phyloP scores from a whole-genome alignment of 2,329 filamentous ascomycete species.

The Davidsoniella virescens region DNA sequence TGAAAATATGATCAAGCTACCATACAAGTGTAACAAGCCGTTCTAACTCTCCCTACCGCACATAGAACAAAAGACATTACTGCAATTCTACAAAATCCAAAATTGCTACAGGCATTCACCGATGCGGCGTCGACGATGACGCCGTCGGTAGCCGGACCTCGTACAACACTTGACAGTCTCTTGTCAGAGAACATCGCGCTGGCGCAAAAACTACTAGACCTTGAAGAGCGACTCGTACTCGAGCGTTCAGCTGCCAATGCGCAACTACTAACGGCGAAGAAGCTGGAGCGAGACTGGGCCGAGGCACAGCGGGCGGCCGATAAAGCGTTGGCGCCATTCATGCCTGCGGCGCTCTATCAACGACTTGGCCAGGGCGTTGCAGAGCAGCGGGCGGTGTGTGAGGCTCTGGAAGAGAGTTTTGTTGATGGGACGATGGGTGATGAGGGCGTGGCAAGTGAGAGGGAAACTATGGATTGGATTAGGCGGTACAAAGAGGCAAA shows the following conservation, averaged over 20 bases:
- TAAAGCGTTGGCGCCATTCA: conserved; percentile 65
- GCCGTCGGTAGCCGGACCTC: conserved; percentile 50
- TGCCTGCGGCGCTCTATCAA: conserved; percentile 74
- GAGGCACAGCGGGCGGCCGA: conserved; percentile 84
- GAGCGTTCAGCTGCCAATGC: conserved; percentile 60
- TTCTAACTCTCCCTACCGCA: neutral
- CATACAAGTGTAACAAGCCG: conserved; percentile 13
- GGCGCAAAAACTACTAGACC: conserved; percentile 42
- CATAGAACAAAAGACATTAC: conserved; percentile 64
- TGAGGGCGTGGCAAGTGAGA: conserved; percentile 44
- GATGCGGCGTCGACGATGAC: conserved; percentile 51
- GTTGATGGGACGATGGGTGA: conserved; percentile 39
- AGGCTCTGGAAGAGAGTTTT: conserved; percentile 84
- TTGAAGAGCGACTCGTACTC: conserved; percentile 39
- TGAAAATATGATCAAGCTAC: conserved; percentile 13
- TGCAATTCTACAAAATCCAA: conserved; percentile 45
- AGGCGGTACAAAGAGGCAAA: conserved; percentile 65
- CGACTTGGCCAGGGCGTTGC: conserved; percentile 57
- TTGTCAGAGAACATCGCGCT: conserved; percentile 58
- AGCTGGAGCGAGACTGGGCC: conserved; percentile 82
- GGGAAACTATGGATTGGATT: conserved; percentile 76
- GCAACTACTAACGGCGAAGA: conserved; percentile 66
- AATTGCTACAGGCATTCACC: conserved; percentile 59
- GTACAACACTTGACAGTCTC: conserved; percentile 45
- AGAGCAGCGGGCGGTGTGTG: conserved; percentile 69